Conservation (phyloP, 225 moss, liverwort and hornwort genomes). For the Sphagnum tenellum region DNA sequence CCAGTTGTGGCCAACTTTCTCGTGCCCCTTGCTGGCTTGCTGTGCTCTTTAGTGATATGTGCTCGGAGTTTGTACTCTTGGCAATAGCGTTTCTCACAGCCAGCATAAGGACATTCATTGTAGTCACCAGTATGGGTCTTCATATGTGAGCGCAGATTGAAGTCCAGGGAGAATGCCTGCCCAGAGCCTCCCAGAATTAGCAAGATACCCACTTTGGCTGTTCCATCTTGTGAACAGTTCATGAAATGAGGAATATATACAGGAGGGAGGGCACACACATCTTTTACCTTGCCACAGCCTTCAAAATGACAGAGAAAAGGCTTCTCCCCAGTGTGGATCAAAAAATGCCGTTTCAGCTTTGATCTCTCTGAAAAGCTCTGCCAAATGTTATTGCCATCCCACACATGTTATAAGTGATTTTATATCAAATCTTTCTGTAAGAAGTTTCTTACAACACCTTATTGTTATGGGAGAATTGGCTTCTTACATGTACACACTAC, state of each 20-base stretch:
- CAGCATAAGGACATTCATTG: constrained; percentile 87
- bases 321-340: constrained; percentile 95
- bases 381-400: constrained; percentile 1
- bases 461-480: too few relatives aligned
- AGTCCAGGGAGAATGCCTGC: constrained; percentile 94
- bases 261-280: not conserved
- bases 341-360: constrained; percentile 90
- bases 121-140: constrained; percentile 98
- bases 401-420: not conserved
- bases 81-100: constrained; percentile 95
- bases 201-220: too few relatives aligned
- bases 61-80: constrained; percentile 96
- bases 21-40: constrained; percentile 24
- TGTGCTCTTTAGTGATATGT: constrained; percentile 91
- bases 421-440: too few relatives aligned
- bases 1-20: constrained; percentile 31
- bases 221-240: too few relatives aligned
- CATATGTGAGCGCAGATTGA: constrained; percentile 93
- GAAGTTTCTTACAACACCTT: too few relatives aligned
- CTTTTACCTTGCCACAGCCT: constrained; percentile 91
- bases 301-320: constrained; percentile 79
- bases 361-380: constrained; percentile 99
- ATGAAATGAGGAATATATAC: not conserved
- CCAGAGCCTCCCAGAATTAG: not conserved
- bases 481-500: too few relatives aligned